Base-by-base conservation (phyloP, 768 basidiomycete species). In the Suillus weaverae region DNA sequence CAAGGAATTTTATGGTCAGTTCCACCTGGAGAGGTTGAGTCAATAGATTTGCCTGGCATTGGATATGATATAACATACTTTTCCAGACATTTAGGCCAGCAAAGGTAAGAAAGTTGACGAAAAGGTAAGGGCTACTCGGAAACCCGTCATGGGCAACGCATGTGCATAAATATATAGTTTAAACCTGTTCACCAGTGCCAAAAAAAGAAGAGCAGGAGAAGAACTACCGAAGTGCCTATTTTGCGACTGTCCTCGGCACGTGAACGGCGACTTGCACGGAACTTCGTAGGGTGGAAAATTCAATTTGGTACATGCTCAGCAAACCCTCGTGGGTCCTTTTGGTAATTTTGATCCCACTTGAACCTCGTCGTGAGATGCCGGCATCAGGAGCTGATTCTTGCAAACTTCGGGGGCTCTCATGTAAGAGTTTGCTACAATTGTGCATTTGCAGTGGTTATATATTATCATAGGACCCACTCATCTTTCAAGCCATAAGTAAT, bases 1-100 rank as follows among this genome's bases (percentile, higher is more conserved):
- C 75, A 22, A 84, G 64, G 64, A 85, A 81, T 59, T 84, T 77
- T 22, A 74, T 63, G 22, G 64, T 22, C 48, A 74, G n/a, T 33
- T 62, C 64, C 55, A 74, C 63, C 16, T 59, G 57, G 26, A 20
- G 26, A 59, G 18, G 38, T 39, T 16, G 26, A 4, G 39, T 59
- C 16, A 41, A 20, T 39, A 20, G 3, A 41, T 41, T 13, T 59
- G 26, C 5, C 26, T 11, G 6, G 18, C 20, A 5, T 18, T 5
- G 13, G 38, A 59, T 59, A 39, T 7, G 39, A 59, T 41, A 30
- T 20, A 41, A 59, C 57, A 30, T 41, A 59, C 57, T 26, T 59
- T 59, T 30, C 39, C 30, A 59, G 18, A 41, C 57, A 59, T 59
- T 30, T 59, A 4, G 10, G 26, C 57, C 57, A 59, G 30, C 39